phyloP scores from a whole-genome alignment of 2,329 filamentous ascomycete genomes.

The Aspergillus sp. region DNA sequence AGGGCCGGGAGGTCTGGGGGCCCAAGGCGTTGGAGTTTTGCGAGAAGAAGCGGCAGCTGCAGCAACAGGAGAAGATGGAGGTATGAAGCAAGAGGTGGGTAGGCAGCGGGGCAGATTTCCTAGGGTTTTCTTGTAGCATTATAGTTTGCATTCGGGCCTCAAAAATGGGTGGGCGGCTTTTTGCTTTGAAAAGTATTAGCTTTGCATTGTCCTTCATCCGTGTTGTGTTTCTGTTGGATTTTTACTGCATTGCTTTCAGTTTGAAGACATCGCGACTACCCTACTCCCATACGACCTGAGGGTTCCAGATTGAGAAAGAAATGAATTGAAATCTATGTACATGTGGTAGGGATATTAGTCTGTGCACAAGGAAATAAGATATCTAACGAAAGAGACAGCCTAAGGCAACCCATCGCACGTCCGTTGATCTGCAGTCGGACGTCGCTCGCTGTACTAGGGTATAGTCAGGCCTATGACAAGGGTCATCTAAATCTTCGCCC shows the following conservation, averaged over 20 bases:
- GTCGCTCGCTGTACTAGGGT: background rate
- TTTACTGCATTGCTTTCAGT: background rate
- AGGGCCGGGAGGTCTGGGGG: conserved; percentile 45
- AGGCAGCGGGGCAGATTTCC: conserved; percentile 4
- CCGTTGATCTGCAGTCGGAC: background rate
- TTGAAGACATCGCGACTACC: background rate
- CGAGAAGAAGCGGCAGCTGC: conserved; percentile 19
- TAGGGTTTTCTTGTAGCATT: conserved; percentile 14
- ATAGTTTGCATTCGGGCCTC: conserved; percentile 15
- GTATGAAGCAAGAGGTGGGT: conserved; percentile 11
- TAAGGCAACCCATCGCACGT: background rate
- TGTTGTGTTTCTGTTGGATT: too few species aligned
- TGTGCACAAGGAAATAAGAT: background rate
- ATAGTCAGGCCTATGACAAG: background rate
- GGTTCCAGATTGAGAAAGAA: background rate
- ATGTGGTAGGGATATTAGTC: background rate
- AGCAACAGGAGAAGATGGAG: conserved; percentile 16
- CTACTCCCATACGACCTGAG: background rate
- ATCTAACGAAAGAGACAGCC: background rate
- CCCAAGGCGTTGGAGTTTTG: conserved; percentile 37
- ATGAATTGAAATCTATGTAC: background rate
- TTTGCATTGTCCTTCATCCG: conserved; percentile 6
- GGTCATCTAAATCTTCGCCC: conserved; percentile 27
- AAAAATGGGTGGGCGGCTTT: conserved; percentile 24
- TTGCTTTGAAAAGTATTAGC: conserved; percentile 16